Percentiles rank a stretch among this genome's conserved stretches.
Conservation (phyloP, 441 rosid genomes). For the Raphanus hybrid region DNA sequence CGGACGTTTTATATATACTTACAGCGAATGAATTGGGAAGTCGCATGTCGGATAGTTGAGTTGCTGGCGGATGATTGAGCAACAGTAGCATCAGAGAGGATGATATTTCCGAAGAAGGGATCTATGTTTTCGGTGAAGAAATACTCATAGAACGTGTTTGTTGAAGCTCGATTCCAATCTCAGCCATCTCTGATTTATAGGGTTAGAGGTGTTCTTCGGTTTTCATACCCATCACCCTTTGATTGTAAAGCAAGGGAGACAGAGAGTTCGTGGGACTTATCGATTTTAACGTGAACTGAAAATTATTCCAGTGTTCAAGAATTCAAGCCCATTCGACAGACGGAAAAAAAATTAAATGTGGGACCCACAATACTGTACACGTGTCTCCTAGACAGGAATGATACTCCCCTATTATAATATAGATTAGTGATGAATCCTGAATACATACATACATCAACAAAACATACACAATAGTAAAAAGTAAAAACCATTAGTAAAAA, state of each 20-base stretch:
- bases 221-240: not conserved
- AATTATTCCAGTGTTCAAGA: no score
- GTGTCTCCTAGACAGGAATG: no score
- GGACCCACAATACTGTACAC: no score
- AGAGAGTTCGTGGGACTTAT: not conserved
- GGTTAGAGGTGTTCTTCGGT: not conserved
- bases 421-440: not conserved
- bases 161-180: not conserved
- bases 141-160: not conserved
- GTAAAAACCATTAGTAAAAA: conserved; percentile 17
- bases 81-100: no score
- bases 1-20: not conserved
- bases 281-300: not conserved
- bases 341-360: no score
- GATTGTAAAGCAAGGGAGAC: not conserved
- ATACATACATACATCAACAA: not conserved
- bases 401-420: no score
- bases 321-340: no score
- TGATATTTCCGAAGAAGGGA: not conserved
- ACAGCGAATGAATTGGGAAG: not conserved
- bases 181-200: not conserved
- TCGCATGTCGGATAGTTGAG: no score
- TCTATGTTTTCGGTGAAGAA: not conserved
- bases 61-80: no score
- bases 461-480: conserved; percentile 25